A percentile compares a stretch with the other conserved stretches of the same genome.
Evolutionary conservation across 345 rosid genomes (phyloP).

Genomic region (Reutealis trisperma): DNA sequence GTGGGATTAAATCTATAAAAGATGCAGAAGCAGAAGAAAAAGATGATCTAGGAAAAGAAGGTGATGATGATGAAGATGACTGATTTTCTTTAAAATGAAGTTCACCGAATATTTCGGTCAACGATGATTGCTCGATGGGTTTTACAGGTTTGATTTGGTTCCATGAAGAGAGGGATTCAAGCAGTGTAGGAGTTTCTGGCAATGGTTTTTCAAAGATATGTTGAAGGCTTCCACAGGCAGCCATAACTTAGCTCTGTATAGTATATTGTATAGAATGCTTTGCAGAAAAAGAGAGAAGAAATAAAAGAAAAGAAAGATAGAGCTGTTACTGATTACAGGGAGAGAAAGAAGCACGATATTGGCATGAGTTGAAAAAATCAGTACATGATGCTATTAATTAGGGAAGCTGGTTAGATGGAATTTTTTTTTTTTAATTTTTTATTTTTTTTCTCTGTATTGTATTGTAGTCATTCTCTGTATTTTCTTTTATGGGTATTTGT

Average conservation of each 20-base stretch:
- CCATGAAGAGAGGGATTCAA: conserved; percentile 68
- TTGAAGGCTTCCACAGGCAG: conserved; percentile 69
- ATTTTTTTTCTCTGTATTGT: not conserved
- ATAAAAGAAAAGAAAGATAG: not conserved
- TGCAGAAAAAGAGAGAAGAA: conserved; percentile 1
- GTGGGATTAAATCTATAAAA: conserved; percentile 16
- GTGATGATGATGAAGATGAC: conserved; percentile 3
- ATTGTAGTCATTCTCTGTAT: no score
- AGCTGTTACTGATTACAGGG: not conserved
- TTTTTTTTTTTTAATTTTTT: no score
- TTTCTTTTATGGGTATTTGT: conserved; percentile 10
- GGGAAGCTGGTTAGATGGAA: conserved; percentile 13
- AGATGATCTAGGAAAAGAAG: conserved; percentile 1
- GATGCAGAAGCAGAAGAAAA: conserved; percentile 26
- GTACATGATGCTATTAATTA: conserved; percentile 34
- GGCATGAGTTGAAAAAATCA: conserved; percentile 39
- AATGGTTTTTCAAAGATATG: conserved; percentile 60
- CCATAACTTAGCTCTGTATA: conserved; percentile 46
- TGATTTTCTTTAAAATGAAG: conserved; percentile 59
- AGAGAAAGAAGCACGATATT: conserved; percentile 35
- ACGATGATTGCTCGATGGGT: conserved; percentile 49
- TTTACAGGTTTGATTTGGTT: conserved; percentile 45
- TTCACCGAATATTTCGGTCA: conserved; percentile 70
- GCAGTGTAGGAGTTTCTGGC: conserved; percentile 50
- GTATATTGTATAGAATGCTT: not conserved